These are phyloP conservation scores for Myxozyma vanderwaltii DNA, from an alignment of 805 yeast species.

Conservation along the genomic window DNA sequence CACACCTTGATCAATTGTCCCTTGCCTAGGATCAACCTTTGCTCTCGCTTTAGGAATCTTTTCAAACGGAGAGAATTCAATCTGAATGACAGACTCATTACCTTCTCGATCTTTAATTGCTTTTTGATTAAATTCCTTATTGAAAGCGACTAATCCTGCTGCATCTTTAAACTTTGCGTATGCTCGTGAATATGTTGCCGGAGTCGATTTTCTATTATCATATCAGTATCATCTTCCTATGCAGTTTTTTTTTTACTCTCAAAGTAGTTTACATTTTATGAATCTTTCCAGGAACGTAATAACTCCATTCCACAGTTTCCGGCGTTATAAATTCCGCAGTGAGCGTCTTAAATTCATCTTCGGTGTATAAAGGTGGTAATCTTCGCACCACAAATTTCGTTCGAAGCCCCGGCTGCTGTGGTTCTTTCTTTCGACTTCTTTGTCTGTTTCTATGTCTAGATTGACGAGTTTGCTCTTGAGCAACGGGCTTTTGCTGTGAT, in stretches of 20 bases:
- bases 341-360: slow-evolving; percentile 42
- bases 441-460: background rate
- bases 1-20: slow-evolving; percentile 39
- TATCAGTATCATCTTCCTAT: slow-evolving; percentile 38
- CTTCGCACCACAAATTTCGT: slow-evolving; percentile 45
- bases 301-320: slow-evolving; percentile 31
- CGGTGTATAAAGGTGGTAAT: slow-evolving; percentile 50
- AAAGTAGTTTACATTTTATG: slow-evolving; percentile 34
- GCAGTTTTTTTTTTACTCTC: background rate
- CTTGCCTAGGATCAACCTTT: slow-evolving; percentile 36
- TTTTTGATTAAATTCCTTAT: slow-evolving; percentile 39
- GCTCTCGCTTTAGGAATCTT: slow-evolving; percentile 14
- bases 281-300: slow-evolving; percentile 37
- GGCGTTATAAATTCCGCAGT: slow-evolving; percentile 36
- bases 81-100: slow-evolving; percentile 22
- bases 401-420: background rate
- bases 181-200: slow-evolving; percentile 49
- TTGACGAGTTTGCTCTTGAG: slow-evolving; percentile 13
- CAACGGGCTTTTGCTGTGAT: slow-evolving; percentile 7
- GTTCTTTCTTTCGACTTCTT: slow-evolving; percentile 1
- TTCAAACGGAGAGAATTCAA: slow-evolving; percentile 39
- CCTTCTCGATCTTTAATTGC: slow-evolving; percentile 39
- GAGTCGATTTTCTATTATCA: slow-evolving; percentile 40
- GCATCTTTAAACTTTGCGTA: slow-evolving; percentile 46
- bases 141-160: slow-evolving; percentile 42